phyloP scores from a whole-genome alignment of 179 eudicot species.

The Amaranthus tricolor region DNA sequence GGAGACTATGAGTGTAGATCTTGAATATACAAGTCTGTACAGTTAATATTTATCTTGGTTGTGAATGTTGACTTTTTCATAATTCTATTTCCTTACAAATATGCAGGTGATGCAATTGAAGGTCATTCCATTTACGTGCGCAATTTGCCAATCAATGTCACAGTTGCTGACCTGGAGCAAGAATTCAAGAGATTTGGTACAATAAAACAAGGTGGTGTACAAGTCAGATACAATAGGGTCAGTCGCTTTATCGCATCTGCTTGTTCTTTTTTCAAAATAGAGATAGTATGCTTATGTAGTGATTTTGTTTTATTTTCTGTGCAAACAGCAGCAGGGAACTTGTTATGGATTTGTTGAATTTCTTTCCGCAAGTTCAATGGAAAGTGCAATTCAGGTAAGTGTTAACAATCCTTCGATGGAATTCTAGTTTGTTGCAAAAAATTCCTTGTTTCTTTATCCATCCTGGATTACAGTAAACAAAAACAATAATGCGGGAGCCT shows the following conservation, averaged over 20 bases:
- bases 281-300: neutral
- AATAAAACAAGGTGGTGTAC: conserved; percentile 59
- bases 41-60: neutral
- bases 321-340: conserved; percentile 45
- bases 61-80: neutral
- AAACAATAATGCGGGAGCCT: too few species aligned
- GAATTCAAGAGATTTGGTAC: conserved; percentile 65
- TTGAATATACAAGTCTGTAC: neutral
- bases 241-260: conserved; percentile 5
- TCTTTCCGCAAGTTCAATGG: conserved; percentile 41
- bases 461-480: neutral
- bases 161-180: conserved; percentile 41
- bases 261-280: neutral
- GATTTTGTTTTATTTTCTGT: neutral
- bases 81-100: conserved; percentile 2
- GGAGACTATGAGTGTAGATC: neutral
- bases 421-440: neutral
- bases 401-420: neutral
- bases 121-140: conserved; percentile 58
- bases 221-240: conserved; percentile 74
- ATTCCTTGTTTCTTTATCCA: neutral
- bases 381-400: conserved; percentile 51
- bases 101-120: conserved; percentile 29
- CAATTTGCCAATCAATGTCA: conserved; percentile 53
- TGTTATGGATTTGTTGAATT: conserved; percentile 74